Base-by-base conservation (phyloP, 495 filamentous ascomycete species). In the Penicillium bovifimosum region DNA sequence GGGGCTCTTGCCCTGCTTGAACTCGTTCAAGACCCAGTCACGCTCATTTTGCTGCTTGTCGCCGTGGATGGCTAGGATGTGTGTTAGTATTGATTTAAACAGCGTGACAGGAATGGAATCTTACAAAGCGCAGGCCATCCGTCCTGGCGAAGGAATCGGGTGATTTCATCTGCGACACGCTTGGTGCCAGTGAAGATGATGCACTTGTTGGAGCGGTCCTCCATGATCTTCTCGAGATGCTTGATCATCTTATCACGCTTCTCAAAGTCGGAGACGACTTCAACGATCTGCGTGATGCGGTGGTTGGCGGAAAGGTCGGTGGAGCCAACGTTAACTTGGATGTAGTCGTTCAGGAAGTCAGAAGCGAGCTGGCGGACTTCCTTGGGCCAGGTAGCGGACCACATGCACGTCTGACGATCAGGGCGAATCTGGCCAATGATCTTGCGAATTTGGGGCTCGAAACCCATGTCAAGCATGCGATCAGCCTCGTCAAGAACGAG, bases 401-500 rank as follows among this genome's bases (percentile, higher is more conserved):
- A 98, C 93, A 98, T 98, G 83, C 91, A 95, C 55, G 93, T 98
- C 64, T 98, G 93, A 79, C 93, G 87, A 69, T 98, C 93, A 53
- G 93, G 93, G 58, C 93, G 90, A 76, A 98, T 98, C 76, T 98
- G 93, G 43, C 86, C 78, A 57, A 98, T 90, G 59, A 97, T 96
- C 80, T 96, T 96, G 74, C 91, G 86, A 64, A 98, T 96, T 72
- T 98, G 93, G 61, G 93, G 93, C 78, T 98, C 93, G 80, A 98
- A 98, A 86, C 93, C 93, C 93, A 98, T 97, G 76, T 98, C 93
- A 76, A 98, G 78, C 93, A 98, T 97, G 72, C 95, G 95, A 79
- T 98, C 93, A 67, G 93, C 93, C 80, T 98, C 93, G 62, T 98
- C 93, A 33, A 98, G 86, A 55, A 98, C 90, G 31, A 98, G 83